Evolutionary conservation across 805 yeast species (phyloP).

Genomic region (Dipodascus geniculatus): DNA sequence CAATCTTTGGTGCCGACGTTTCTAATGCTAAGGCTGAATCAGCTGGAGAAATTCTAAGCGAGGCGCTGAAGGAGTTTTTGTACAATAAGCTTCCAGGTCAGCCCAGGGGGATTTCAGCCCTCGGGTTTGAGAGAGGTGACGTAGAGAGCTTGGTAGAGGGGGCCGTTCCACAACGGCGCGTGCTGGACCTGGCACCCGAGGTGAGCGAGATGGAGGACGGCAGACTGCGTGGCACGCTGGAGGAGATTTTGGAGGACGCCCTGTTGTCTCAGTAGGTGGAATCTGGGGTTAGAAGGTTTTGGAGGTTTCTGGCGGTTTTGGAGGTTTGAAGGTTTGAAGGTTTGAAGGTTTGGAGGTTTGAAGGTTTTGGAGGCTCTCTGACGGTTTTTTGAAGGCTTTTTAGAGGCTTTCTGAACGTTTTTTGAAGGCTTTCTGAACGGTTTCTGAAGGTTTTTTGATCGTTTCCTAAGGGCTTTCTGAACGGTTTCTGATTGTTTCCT

Average conservation of each 20-base stretch:
- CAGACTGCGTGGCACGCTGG: slow-evolving; percentile 19
- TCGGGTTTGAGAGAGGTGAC: slow-evolving; percentile 25
- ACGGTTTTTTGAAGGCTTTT: too few species aligned
- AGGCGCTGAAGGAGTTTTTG: slow-evolving; percentile 26
- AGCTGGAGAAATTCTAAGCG: slow-evolving; percentile 29
- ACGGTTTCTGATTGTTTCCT: too few species aligned
- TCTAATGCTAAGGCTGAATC: slow-evolving; percentile 25
- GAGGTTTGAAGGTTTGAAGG: too few species aligned
- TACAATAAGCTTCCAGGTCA: slow-evolving; percentile 26
- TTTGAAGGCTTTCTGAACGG: too few species aligned
- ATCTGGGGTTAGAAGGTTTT: too few species aligned
- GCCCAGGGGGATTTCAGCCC: slow-evolving; percentile 26
- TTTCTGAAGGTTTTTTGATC: too few species aligned
- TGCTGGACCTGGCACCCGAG: slow-evolving; percentile 26
- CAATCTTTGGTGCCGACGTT: slow-evolving; percentile 27
- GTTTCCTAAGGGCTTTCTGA: too few species aligned
- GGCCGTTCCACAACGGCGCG: slow-evolving; percentile 29
- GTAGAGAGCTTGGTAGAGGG: slow-evolving; percentile 28
- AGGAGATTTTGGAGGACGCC: slow-evolving; percentile 17
- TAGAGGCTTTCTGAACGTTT: too few species aligned
- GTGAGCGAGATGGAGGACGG: slow-evolving; percentile 21
- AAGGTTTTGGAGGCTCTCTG: too few species aligned
- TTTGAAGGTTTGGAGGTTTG: too few species aligned
- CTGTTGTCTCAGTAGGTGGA: background rate
- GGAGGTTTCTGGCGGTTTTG: too few species aligned